Base-by-base conservation (phyloP, 139 green algal species). In the Coelastrella sp. region DNA sequence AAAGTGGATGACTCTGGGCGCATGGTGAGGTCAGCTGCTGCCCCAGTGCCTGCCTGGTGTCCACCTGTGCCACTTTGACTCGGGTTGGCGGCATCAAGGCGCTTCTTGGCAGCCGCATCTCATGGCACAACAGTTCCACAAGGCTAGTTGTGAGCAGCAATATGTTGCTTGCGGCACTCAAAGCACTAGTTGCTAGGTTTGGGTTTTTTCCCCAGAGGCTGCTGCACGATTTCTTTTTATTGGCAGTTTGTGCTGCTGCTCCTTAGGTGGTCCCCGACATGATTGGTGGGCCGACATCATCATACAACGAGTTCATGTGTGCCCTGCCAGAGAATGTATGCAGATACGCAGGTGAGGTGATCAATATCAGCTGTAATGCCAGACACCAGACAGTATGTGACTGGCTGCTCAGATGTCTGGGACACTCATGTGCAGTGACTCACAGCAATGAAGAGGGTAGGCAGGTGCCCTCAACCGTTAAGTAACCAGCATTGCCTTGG, bases 271-370 rank as follows among this genome's bases (percentile, higher is more conserved):
- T 98, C 7, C 95, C 97, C 9, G 94, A 95, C 25, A 91, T 92
- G 74, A 91, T 97, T 27, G 96, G 96, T 0, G 93, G 92, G 12
- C 84, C 92, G 60, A 91, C 91, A 0, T 94, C 95, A 0, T 90
- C 73, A n/a, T 98, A 96, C 70, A 78, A 93, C 19, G 94, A 98
- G 27, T 97, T 99, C 75, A 61, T 97, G 20, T 92, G 76, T 6
- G 58, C 89, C 0, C 87, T 99, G 60, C 96, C 96, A 1, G 91
- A 95, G 56, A 85, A 74, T 63, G 91, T 98, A 86, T 98, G 96
- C 92, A 91, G 96, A 87, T 99, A 98, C 85, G 96, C 88, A 94
- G 94, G 96, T 98, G 87, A 63, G 82, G 7, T 3, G 14, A 73
- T 15, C 65, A 73, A 17, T 3, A 73, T 15, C 65, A 73, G 65